Evolutionary conservation across 108 stramenopile species (phyloP), one percentile per base, ranked within the genome.

Genomic region (Cyclostephanos invisitatus): DNA sequence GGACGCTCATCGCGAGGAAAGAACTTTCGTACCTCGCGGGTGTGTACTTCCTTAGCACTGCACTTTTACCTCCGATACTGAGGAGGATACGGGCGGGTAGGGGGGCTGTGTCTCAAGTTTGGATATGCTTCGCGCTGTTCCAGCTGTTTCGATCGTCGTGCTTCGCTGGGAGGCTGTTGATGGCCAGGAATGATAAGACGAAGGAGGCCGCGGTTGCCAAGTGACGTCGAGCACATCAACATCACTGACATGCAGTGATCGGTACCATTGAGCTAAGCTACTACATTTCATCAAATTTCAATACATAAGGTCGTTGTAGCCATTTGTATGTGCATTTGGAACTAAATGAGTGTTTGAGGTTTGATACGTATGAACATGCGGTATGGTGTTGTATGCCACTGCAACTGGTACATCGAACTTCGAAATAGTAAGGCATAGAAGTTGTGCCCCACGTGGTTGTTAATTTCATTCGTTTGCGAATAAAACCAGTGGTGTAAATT

Each of bases 81-180:
- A 48, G 89, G 65, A 81, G 62, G 51, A 83, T 94, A 69, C 87
- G 91, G 38, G 36, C 42, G 12, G 78, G 55, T 5, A 83, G 88
- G 22, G 93, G 93, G 17, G 80, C 75, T 22, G 90, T 94, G 29
- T 75, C 78, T 49, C 86, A 94, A 70, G 85, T 94, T 5, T 94
- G 93, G 93, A 67, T 77, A 55, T 86, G 83, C 62, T 94, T 94
- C 77, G 93, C 87, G 8, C 67, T 82, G 32, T 94, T 94, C 71
- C 93, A 94, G 68, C 64, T 94, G 18, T 91, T 91, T 69, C 83
- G 93, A 20, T 89, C 91, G 14, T 21, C 63, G n/a, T 89, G 85
- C 56, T 94, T 94, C 58, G 77, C 73, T 20, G 93, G 90, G 12
- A 85, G 85, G 24, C 80, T 94, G 48, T 85, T 85, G 85, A 69